Evolutionary conservation across 306 rosid genomes (phyloP), one percentile per base, ranked within the genome.

Genomic region (Quercus suber): DNA sequence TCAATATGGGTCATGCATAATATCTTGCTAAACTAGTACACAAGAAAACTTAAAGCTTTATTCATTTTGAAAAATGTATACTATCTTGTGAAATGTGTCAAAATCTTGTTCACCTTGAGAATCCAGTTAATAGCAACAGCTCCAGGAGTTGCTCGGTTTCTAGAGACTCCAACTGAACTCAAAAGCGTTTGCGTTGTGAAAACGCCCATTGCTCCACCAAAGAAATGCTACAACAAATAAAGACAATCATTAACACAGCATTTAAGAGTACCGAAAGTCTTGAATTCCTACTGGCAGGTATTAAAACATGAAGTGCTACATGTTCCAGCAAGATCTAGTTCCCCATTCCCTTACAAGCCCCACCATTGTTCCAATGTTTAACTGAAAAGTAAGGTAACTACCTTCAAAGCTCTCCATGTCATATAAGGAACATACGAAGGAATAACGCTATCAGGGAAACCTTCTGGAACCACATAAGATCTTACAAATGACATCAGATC

Each of bases 171-270:
- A 82, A 95, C 97, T 1, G 99, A 95, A 84, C 69, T 85, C 86
- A 95, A 80, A 70, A 95, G 98, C 9, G 99, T 87, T 82, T 93
- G 96, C 31, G 99, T 95, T 1, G 99, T 95, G 88, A 95, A 95
- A 81, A 95, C 99, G 17, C 99, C 97, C 98, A 95, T 95, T n/a
- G 99, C 99, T 71, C 99, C 99, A 45, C 99, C 99, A 73, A 95
- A 95, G 78, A 95, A 95, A 83, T 93, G 99, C 94, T 94, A 78
- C 71, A 78, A 75, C 6, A 25, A 69, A 19, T 35, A 79, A 37
- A 18, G 9, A 28, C 23, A 82, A 27, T 33, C 23, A 59, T 33
- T 49, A 28, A 27, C 25, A 65, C 14, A 76, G 75, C 55, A 75
- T 70, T 78, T 28, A 27, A 0, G 18, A 53, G 10, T 0, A 45